Evolutionary conservation across 2,329 filamentous ascomycete genomes (phyloP).

Genomic region (Pyrenophora graminea): DNA sequence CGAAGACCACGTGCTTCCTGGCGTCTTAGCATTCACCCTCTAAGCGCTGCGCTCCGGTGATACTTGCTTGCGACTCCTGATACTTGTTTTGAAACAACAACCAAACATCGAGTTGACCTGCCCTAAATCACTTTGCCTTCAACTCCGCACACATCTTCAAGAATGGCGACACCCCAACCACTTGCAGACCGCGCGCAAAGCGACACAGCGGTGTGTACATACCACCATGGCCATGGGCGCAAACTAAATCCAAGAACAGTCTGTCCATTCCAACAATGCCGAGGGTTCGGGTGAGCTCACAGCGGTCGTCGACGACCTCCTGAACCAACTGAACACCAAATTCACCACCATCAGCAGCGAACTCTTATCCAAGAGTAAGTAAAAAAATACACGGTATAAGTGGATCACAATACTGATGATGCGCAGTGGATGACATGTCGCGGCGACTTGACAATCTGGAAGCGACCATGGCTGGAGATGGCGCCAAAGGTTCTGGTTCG

Average conservation of each 20-base stretch:
- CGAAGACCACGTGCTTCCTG: constrained; percentile 27
- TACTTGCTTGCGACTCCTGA: not conserved
- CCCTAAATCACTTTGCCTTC: not conserved
- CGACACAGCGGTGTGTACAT: constrained; percentile 24
- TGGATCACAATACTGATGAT: not conserved
- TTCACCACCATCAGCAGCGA: constrained; percentile 84
- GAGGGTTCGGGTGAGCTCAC: constrained; percentile 64
- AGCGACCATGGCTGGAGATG: constrained; percentile 65
- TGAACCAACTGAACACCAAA: constrained; percentile 82
- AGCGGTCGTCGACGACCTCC: constrained; percentile 80
- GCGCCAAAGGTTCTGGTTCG: constrained; percentile 35
- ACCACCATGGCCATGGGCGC: not conserved
- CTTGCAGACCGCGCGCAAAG: constrained; percentile 28
- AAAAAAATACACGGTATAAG: not conserved
- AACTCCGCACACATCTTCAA: not conserved
- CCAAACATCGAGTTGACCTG: no score
- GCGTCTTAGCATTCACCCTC: constrained; percentile 18
- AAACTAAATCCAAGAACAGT: constrained; percentile 12
- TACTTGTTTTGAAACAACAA: not conserved
- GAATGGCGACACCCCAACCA: constrained; percentile 29
- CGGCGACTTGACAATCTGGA: constrained; percentile 82
- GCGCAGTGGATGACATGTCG: constrained; percentile 90
- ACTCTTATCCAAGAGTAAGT: constrained; percentile 84
- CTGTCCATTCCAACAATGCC: constrained; percentile 22
- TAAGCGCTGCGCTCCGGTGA: not conserved